Base-by-base conservation (phyloP, 176 grass and related monocot genomes). In the Oryza meridionalis region DNA sequence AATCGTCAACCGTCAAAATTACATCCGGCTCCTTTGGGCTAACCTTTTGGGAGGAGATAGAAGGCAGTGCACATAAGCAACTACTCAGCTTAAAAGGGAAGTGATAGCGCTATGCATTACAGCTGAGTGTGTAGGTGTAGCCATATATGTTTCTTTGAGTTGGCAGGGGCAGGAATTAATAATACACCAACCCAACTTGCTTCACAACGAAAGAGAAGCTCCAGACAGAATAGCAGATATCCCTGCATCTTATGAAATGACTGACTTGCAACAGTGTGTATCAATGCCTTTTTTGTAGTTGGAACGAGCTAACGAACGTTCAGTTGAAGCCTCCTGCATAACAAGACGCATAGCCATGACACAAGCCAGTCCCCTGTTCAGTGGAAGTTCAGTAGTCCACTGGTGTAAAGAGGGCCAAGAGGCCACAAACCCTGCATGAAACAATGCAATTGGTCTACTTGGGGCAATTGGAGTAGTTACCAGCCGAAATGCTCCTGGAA, bases 231-330 rank as follows among this genome's bases (percentile, higher is more conserved):
- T 62, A 24, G 58, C 58, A 62, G 32, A 35, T 13, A 55, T 27
- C 22, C 2, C 22, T 27, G 45, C 32, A 70, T 81, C 83, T 58
- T 68, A 53, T 67, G 70, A 64, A 27, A 22, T 69, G 85, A 76
- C 85, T 69, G 85, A 76, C 85, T 46, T 9, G 82, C 72, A 75
- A 63, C 3, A 42, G 67, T 58, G 10, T 0, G 14, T 32, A 4
- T 5, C 25, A 47, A 40, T 16, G 78, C 59, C 86, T 78, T 11
- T 11, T 78, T 9, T 45, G 78, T 66, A 61, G 83, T 86, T 17
- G 83, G 84, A 77, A 86, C 12, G 51, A 65, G 43, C 88, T 90
- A 90, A 82, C 45, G 8, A 73, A 55, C 67, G 67, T 86, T 71
- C 42, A 66, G 67, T 53, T 82, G 73, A 90, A 90, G 78, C 33